Conservation (phyloP, 257 asterid genomes). For the Penstemon newberryi region DNA sequence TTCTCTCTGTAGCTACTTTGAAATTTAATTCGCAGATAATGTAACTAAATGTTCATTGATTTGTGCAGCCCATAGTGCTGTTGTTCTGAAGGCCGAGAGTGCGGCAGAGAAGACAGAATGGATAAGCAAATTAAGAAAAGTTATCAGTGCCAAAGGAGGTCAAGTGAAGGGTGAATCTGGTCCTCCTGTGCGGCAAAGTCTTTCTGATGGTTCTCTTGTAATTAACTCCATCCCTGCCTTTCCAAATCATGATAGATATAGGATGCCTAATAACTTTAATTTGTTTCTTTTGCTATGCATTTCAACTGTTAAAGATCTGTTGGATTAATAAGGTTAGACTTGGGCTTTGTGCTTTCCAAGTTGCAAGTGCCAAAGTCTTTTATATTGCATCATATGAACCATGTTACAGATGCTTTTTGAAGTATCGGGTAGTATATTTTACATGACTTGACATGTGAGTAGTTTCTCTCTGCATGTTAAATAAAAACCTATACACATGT, state of each 20-base stretch:
- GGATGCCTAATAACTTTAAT: background rate
- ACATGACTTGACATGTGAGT: conserved; percentile 16
- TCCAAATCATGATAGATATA: conserved; percentile 7
- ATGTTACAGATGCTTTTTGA: background rate
- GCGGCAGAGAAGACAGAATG: conserved; percentile 68
- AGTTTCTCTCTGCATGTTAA: conserved; percentile 1
- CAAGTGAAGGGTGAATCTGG: conserved; percentile 78
- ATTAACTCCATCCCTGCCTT: conserved; percentile 30
- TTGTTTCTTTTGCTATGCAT: background rate
- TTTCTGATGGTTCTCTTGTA: conserved; percentile 92
- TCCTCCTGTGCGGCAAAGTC: conserved; percentile 69
- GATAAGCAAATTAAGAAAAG: conserved; percentile 68
- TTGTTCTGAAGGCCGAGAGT: conserved; percentile 84
- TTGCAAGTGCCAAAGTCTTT: background rate
- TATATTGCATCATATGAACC: background rate
- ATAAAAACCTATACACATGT: background rate
- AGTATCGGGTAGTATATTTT: background rate
- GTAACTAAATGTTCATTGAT: conserved; percentile 24
- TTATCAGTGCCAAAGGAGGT: conserved; percentile 86
- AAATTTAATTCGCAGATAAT: conserved; percentile 4
- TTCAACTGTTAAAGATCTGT: background rate
- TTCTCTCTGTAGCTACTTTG: background rate
- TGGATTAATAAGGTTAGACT: background rate
- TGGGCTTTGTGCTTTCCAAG: background rate
- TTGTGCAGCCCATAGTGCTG: conserved; percentile 80